Base-by-base conservation (phyloP, 2,329 filamentous ascomycete genomes). In the Penicillium expansum region DNA sequence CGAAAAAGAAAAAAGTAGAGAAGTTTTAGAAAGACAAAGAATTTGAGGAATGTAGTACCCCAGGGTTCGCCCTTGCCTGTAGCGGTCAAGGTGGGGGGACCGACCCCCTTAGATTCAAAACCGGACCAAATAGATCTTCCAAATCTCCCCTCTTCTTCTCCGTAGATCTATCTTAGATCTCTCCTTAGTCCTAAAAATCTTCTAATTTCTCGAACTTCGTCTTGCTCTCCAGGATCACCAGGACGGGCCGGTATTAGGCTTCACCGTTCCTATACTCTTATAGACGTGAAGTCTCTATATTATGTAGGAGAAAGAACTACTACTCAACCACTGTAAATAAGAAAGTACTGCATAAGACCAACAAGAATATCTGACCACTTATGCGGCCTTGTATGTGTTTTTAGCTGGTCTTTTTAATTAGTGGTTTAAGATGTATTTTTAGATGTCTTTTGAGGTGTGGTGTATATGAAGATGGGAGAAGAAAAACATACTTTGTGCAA, bases 201-300 rank as follows among this genome's bases (percentile, higher is more conserved):
- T 24, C 16, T n/a, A 30, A 18, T 18, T n/a, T 27, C n/a, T 27
- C 8, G 22, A 22, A 16, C n/a, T 29, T 48, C 45, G 18, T 55
- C 47, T 18, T 3, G 5, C 24, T 53, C 55, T 48, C 22, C 48
- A 33, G 48, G 37, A 49, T 41, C 30, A 33, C 32, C 56, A n/a
- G 58, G 49, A 54, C 52, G 56, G 56, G 48, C 56, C 53, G 51
- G 47, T 33, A 49, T 47, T 59, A 38, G 54, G 20, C 50, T 57
- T 49, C 29, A 42, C 51, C 29, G 35, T 48, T n/a, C n/a, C n/a
- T n/a, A n/a, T n/a, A n/a, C n/a, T 27, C 3, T 37, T 52, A 37
- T 43, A 39, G n/a, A 42, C 4, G 27, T 29, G 24, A 29, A 38
- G 4, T 18, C 37, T 30, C 29, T 30, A 27, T 32, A n/a, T 16